Conservation (phyloP, 768 basidiomycete genomes). For the Lanmaoa pseudosensibilis region DNA sequence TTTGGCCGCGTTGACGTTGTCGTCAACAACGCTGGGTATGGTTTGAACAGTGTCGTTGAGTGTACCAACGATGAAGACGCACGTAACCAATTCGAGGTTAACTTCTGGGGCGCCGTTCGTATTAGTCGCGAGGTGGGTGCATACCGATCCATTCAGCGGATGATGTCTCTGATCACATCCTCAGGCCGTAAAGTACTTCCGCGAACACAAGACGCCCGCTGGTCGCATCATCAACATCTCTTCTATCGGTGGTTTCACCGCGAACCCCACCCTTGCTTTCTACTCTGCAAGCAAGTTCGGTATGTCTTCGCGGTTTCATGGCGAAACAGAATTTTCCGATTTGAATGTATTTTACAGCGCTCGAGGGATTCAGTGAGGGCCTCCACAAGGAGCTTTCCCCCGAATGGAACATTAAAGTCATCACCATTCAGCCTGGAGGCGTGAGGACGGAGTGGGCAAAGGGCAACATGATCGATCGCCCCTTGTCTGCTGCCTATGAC, state of each 20-base stretch:
- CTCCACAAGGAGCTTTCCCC: constrained; percentile 24
- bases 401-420: constrained; percentile 31
- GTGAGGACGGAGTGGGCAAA: constrained; percentile 24
- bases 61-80: constrained; percentile 25
- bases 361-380: constrained; percentile 29
- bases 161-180: not conserved
- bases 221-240: constrained; percentile 27
- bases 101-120: constrained; percentile 34
- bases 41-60: constrained; percentile 28
- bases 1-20: constrained; percentile 37
- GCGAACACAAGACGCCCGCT: constrained; percentile 26
- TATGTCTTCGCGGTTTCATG: not conserved
- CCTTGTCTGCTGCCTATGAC: constrained; percentile 18
- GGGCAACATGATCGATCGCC: constrained; percentile 15
- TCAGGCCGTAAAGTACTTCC: constrained; percentile 32
- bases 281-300: constrained; percentile 28
- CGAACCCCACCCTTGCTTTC: constrained; percentile 16
- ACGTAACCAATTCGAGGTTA: constrained; percentile 31
- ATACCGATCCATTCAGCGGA: not conserved
- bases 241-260: constrained; percentile 20
- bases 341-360: constrained; percentile 7
- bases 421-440: constrained; percentile 22
- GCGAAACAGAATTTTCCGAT: not conserved
- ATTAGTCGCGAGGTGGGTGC: constrained; percentile 25
- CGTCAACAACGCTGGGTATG: constrained; percentile 35